phyloP scores from a whole-genome alignment of 768 basidiomycete genomes.

The Xerocomellus intermedius region DNA sequence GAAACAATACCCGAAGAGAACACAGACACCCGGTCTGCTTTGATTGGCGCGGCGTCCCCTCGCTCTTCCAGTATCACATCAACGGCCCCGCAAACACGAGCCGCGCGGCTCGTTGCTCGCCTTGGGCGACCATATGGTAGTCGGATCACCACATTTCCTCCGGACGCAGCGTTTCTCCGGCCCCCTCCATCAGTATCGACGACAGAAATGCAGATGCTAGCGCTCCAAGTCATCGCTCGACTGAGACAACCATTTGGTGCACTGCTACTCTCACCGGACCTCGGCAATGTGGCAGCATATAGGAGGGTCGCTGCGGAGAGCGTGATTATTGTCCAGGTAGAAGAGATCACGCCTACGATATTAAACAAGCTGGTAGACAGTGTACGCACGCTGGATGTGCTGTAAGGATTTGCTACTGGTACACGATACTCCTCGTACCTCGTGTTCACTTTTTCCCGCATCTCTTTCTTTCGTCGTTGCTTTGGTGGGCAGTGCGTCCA shows the following conservation, averaged over 20 bases:
- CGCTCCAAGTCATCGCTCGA: not conserved
- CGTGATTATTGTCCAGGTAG: not conserved
- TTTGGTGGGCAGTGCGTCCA: too few species aligned
- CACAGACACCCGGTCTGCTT: too few species aligned
- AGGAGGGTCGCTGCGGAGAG: not conserved
- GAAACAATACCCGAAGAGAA: too few species aligned
- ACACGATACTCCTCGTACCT: too few species aligned
- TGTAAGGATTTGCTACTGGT: not conserved
- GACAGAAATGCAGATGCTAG: not conserved
- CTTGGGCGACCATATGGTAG: not conserved
- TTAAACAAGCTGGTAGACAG: not conserved
- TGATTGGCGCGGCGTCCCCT: too few species aligned
- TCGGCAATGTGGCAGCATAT: not conserved
- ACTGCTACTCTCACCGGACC: not conserved
- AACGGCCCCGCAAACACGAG: not conserved
- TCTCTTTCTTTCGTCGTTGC: too few species aligned
- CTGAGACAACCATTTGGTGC: not conserved
- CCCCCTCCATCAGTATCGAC: not conserved
- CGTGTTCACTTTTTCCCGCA: too few species aligned
- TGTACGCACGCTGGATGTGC: not conserved
- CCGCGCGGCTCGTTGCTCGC: not conserved
- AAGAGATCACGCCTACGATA: not conserved
- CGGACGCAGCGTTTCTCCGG: not conserved
- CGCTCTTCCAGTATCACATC: too few species aligned
- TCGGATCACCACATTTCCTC: not conserved